Base-by-base conservation (phyloP, 768 basidiomycete species). In the Amanita subjunquillea region DNA sequence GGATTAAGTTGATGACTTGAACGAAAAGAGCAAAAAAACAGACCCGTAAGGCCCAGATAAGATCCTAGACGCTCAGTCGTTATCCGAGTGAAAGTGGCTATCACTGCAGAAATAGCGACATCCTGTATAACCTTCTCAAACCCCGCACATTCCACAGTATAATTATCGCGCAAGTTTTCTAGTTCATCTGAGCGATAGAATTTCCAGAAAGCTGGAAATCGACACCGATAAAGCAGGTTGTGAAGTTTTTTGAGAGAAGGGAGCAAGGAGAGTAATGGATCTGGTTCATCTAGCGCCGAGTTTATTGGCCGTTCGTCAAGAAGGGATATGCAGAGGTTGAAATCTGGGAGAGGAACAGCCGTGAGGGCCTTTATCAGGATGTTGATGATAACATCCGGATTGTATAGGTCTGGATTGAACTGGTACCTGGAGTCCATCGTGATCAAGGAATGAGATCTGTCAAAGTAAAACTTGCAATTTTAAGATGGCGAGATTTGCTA, bases 401-500 rank as follows among this genome's bases (percentile, higher is more conserved):
- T 95, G 69, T 89, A 88, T 23, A 95, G 78, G 64, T 90, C 85
- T 32, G 90, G 80, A 71, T 97, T 97, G 72, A 97, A 97, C 65
- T 97, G 94, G 71, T 97, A 96, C 46, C 91, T 95, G 59, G 17
- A 46, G 17, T 55, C 58, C 30, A 57, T 48, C 50, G 52, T 34
- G 23, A 12, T 29, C 43, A 23, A 48, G 34, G 27, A 17, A 6
- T 37, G 45, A 23, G 32, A 27, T 13, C 20, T 4, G 6, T 30
- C 23, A 15, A 32, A 38, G 0, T 34, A 34, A 67, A 8, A 29
- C 78, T 36, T 58, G 93, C 89, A 98, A 72, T 70, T 97, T 97
- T 45, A 97, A 67, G 57, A 96, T 92, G 46, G 94, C 94, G 38
- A 97, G 75, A 70, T 98, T 97, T 29, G 95, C 91, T 39, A 97